Base-by-base conservation (phyloP, 2,329 filamentous ascomycete genomes). In the Cladorrhinum sp. region DNA sequence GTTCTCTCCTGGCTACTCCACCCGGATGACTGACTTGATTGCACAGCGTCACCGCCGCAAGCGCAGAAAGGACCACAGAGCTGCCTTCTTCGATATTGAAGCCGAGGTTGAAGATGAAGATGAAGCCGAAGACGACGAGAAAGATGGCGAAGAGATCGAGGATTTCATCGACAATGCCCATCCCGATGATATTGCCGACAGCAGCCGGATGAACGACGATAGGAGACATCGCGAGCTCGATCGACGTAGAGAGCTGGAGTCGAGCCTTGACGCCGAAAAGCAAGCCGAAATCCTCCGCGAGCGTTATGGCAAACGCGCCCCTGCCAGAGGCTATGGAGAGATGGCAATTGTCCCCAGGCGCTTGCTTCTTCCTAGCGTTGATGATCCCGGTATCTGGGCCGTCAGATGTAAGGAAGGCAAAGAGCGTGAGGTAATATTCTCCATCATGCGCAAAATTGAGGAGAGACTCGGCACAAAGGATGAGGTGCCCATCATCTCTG, bases 61-160 rank as follows among this genome's bases (percentile, higher is more conserved):
- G 76, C 90, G 93, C 60, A 88, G 87, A 74, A 86, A 85, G 73
- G 72, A 72, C 55, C 86, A 90, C 66, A 86, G 91, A 65, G 91
- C 91, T 68, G 88, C 89, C 70, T 97, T 97, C 85, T 87, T 99
- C 77, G 95, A 99, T 86, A 91, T 93, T 71, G 95, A 99, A 81
- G 95, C 95, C 74, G 95, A 97, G 77, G 95, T 99, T 68, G 95
- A 98, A 71, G 95, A 96, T 65, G 92, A 96, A 69, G 92, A 96
- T 68, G 90, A 92, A 67, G 88, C 85, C 66, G 90, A 91, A 63
- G 92, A 96, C 65, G 92, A 96, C 55, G 93, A 97, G 68, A 92
- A 96, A 68, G 92, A 96, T 58, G 86, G 91, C 61, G 88, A 92
- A 68, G 92, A 89, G 67, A 86, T 88, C 57, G 92, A 92, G 60